Evolutionary conservation across 2,329 filamentous ascomycete genomes (phyloP).

Genomic region (Venturia aucupariae): DNA sequence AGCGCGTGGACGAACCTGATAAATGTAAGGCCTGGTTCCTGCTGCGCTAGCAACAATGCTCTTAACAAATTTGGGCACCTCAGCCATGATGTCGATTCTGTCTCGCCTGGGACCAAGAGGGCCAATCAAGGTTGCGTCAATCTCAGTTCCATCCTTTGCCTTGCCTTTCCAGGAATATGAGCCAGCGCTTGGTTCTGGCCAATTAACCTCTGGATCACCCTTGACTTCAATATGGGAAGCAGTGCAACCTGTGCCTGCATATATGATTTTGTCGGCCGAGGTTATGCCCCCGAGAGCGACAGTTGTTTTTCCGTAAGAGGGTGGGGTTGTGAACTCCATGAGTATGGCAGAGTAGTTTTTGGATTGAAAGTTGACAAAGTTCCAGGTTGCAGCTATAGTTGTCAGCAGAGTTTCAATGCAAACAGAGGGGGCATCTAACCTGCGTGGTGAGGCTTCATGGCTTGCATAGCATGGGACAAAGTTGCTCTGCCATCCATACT

Average conservation of each 20-base stretch:
- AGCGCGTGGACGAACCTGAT: constrained; percentile 56
- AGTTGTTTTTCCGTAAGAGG: constrained; percentile 78
- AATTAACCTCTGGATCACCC: constrained; percentile 69
- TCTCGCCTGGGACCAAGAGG: constrained; percentile 62
- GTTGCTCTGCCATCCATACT: constrained; percentile 73
- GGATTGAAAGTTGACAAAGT: constrained; percentile 86
- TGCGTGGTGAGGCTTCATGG: constrained; percentile 98
- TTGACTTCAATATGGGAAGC: constrained; percentile 61
- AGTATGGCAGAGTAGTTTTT: constrained; percentile 77
- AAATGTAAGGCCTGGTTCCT: constrained; percentile 95
- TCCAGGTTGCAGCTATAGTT: constrained; percentile 68
- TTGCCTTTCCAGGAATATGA: constrained; percentile 72
- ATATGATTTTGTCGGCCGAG: constrained; percentile 71
- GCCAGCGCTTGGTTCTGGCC: constrained; percentile 74
- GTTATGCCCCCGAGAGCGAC: constrained; percentile 77
- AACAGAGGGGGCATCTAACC: constrained; percentile 36
- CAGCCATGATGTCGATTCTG: constrained; percentile 89
- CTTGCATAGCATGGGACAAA: constrained; percentile 80
- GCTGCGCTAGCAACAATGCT: constrained; percentile 78
- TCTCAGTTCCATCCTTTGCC: constrained; percentile 63
- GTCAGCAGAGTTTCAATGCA: not conserved
- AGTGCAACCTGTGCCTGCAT: constrained; percentile 55
- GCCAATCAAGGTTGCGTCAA: constrained; percentile 62
- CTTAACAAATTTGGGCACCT: constrained; percentile 94
- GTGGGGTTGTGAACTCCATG: constrained; percentile 94